Percentiles rank a stretch among this genome's conserved stretches.
Conservation (phyloP, 352 stramenopile species). For the Saprolegnia diclina region DNA sequence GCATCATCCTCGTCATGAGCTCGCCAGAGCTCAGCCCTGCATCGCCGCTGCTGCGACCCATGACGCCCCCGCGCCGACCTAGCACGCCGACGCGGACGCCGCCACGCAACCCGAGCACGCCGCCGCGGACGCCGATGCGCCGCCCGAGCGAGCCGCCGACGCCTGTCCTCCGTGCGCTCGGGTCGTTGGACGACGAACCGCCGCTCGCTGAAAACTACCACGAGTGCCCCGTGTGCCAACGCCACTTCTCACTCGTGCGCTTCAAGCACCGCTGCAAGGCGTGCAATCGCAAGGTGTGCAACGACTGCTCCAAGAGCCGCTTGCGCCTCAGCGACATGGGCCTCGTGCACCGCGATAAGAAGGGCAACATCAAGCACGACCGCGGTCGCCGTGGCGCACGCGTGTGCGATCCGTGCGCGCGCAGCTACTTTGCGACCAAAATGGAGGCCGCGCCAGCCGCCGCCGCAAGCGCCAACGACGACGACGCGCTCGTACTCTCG, state of each 20-base stretch:
- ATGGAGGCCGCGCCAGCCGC: constrained; percentile 21
- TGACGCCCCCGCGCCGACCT: neutral
- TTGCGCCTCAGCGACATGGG: constrained; percentile 25
- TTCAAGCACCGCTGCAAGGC: constrained; percentile 78
- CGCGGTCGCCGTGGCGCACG: constrained; percentile 60
- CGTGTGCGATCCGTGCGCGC: constrained; percentile 64
- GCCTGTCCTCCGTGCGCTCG: neutral
- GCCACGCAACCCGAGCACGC: neutral
- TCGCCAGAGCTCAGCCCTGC: neutral
- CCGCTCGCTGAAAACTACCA: neutral
- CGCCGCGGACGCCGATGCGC: neutral
- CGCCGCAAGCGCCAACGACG: neutral
- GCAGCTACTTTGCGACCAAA: constrained; percentile 47
- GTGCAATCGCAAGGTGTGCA: constrained; percentile 63
- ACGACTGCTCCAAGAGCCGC: constrained; percentile 79
- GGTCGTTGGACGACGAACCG: constrained; percentile 14
- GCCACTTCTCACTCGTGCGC: constrained; percentile 49
- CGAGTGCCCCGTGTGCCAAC: constrained; percentile 24
- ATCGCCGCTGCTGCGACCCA: neutral
- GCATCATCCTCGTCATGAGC: constrained; percentile 4
- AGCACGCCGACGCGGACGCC: neutral
- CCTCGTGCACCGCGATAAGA: constrained; percentile 9
- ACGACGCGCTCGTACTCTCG: neutral
- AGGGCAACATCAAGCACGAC: constrained; percentile 49
- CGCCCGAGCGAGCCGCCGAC: neutral